Conservation (phyloP, 257 asterid species). For the Solanum peruvianum region DNA sequence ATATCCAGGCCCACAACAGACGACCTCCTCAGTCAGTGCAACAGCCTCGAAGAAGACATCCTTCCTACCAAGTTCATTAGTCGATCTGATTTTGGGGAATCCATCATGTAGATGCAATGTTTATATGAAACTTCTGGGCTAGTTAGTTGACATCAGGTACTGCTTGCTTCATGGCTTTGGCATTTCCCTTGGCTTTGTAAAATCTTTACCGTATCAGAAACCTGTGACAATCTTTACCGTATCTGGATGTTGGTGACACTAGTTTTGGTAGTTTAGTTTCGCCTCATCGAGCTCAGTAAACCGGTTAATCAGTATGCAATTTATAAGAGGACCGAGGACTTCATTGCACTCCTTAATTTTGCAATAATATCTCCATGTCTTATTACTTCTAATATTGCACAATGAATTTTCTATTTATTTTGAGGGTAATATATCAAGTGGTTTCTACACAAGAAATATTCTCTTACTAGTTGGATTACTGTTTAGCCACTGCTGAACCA, state of each 20-base stretch:
- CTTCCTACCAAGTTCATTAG: conserved; percentile 34
- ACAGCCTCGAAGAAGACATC: conserved; percentile 42
- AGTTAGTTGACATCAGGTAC: neutral
- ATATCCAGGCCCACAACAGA: conserved; percentile 58
- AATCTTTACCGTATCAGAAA: neutral
- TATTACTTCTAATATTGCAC: neutral
- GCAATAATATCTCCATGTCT: neutral
- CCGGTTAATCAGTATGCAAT: neutral
- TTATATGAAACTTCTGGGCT: neutral
- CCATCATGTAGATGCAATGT: neutral
- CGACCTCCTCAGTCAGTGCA: conserved; percentile 73
- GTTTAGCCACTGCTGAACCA: neutral
- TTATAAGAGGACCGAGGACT: neutral
- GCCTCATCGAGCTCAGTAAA: neutral
- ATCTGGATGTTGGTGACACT: neutral
- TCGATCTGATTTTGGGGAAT: neutral
- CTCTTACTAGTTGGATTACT: neutral
- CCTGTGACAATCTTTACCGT: neutral
- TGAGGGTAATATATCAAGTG: neutral
- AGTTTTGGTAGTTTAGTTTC: neutral
- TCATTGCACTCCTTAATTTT: neutral
- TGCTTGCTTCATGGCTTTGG: neutral
- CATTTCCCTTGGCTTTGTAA: neutral
- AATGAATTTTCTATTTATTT: neutral
- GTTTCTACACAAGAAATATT: neutral